A percentile compares a stretch with the other conserved stretches of the same genome.
These are phyloP conservation scores for Pugionium cornutum DNA, from an alignment of 345 rosid genomes.

Conservation along the genomic window DNA sequence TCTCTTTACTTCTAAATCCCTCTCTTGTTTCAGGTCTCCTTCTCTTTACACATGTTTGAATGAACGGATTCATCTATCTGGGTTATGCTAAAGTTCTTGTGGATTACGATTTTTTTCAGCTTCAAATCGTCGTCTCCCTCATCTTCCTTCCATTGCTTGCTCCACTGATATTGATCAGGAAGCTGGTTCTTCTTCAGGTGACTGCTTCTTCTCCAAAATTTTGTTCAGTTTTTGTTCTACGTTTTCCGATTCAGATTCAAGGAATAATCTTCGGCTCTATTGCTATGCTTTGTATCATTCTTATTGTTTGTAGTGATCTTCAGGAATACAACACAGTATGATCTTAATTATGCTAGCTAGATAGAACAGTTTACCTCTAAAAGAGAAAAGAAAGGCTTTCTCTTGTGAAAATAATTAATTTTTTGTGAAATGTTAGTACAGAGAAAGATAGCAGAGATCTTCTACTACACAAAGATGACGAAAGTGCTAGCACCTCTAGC, in stretches of 20 bases:
- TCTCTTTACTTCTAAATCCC: constrained; percentile 37
- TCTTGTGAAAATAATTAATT: constrained; percentile 24
- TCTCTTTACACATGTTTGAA: neutral
- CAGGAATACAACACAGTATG: neutral
- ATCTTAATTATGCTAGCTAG: constrained; percentile 9
- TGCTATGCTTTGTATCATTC: neutral
- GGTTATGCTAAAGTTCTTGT: constrained; percentile 20
- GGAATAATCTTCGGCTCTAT: neutral
- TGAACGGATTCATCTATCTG: constrained; percentile 12
- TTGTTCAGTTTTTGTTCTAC: neutral
- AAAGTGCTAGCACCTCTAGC: constrained; percentile 20
- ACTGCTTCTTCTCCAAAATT: constrained; percentile 23
- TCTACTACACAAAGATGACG: constrained; percentile 36
- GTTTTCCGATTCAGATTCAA: neutral
- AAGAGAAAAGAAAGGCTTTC: neutral
- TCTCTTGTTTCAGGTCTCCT: constrained; percentile 42
- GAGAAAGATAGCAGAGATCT: constrained; percentile 48
- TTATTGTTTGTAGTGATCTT: neutral
- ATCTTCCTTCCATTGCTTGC: constrained; percentile 42
- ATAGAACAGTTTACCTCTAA: neutral
- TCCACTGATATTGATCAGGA: constrained; percentile 58
- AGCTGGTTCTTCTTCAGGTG: constrained; percentile 62
- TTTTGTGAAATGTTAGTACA: constrained; percentile 43
- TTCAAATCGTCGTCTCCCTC: constrained; percentile 34
- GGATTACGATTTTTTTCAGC: constrained; percentile 40